These are phyloP conservation scores for Colletotrichum horii DNA, from an alignment of 2,329 filamentous ascomycete species.

Conservation along the genomic window DNA sequence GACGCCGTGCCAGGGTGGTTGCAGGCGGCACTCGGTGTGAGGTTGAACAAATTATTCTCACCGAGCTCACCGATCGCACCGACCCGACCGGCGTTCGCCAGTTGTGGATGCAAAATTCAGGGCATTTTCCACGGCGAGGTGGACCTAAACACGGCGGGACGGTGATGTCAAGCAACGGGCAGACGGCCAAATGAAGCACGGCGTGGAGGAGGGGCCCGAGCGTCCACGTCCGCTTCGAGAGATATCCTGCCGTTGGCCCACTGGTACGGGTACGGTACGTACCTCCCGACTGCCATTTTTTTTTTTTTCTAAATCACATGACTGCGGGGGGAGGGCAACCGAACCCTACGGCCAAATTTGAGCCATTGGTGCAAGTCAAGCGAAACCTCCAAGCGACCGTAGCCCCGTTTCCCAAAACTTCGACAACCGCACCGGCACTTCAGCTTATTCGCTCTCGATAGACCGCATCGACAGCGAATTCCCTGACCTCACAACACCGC, in stretches of 20 bases:
- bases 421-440: slow-evolving; percentile 20
- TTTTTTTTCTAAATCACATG: slow-evolving; percentile 11
- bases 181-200: not conserved
- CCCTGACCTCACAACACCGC: slow-evolving; percentile 47
- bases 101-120: not conserved
- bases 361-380: slow-evolving; percentile 8
- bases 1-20: too few species aligned
- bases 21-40: too few species aligned
- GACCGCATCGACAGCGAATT: slow-evolving; percentile 49
- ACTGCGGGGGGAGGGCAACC: slow-evolving; percentile 19
- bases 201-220: not conserved
- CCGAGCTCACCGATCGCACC: not conserved
- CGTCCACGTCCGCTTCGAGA: not conserved
- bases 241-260: too few species aligned
- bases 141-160: not conserved
- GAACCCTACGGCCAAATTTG: slow-evolving; percentile 19
- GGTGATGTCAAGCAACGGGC: not conserved
- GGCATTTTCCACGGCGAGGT: not conserved
- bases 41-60: too few species aligned
- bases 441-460: slow-evolving; percentile 47
- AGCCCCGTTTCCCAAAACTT: slow-evolving; percentile 20
- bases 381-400: slow-evolving; percentile 18
- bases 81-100: not conserved
- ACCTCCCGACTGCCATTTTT: not conserved
- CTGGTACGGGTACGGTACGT: not conserved